Percentiles rank a stretch among this genome's conserved stretches.
These are phyloP conservation scores for Mucor plumbeus DNA, from an alignment of 371 early-diverging fungal species.

Conservation along the genomic window DNA sequence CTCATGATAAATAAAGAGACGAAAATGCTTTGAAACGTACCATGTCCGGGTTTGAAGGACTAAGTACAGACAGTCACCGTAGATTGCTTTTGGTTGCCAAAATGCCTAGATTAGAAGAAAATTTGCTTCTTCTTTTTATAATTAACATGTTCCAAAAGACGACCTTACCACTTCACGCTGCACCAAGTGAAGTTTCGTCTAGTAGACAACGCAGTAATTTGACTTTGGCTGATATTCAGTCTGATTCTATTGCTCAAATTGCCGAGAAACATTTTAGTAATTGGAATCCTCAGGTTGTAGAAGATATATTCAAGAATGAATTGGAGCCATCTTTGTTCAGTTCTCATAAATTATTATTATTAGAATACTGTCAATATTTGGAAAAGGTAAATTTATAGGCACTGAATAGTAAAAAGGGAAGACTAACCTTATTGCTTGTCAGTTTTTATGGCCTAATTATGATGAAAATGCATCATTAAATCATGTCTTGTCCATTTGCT, in stretches of 20 bases:
- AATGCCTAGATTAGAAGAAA: not conserved
- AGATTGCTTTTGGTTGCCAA: not conserved
- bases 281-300: slow-evolving; percentile 64
- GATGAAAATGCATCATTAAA: slow-evolving; percentile 50
- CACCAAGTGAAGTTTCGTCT: slow-evolving; percentile 46
- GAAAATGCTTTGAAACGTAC: not conserved
- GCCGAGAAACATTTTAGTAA: slow-evolving; percentile 50
- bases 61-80: slow-evolving; percentile 1
- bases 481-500: slow-evolving; percentile 77
- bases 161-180: slow-evolving; percentile 54
- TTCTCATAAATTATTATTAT: slow-evolving; percentile 59
- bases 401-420: not conserved
- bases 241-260: slow-evolving; percentile 59
- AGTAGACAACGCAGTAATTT: slow-evolving; percentile 30
- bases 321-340: slow-evolving; percentile 59
- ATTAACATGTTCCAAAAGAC: slow-evolving; percentile 45
- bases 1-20: slow-evolving; percentile 14
- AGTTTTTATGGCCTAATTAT: slow-evolving; percentile 85
- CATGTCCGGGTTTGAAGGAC: not conserved
- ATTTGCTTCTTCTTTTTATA: not conserved
- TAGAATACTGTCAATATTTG: slow-evolving; percentile 82
- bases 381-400: slow-evolving; percentile 67
- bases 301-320: slow-evolving; percentile 61
- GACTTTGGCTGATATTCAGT: slow-evolving; percentile 60
- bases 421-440: not conserved